Percentiles rank a stretch among this genome's conserved stretches.
Conservation (phyloP, 2,329 filamentous ascomycete genomes). For the Cladosporium sp. region DNA sequence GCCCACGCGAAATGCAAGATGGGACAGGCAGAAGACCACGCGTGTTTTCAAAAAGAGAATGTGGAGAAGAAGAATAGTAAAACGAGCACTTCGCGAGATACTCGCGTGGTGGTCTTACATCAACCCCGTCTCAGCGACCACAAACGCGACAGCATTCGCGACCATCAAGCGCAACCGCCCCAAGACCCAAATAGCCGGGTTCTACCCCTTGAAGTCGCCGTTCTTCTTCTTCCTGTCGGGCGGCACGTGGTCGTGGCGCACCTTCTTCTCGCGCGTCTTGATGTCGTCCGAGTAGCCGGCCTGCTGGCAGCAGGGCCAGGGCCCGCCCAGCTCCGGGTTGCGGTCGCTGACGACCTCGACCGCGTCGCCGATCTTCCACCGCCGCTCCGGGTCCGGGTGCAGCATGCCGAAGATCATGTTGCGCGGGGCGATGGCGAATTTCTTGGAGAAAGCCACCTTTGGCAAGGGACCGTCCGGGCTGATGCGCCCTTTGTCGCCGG, state of each 20-base stretch:
- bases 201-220: slow-evolving; percentile 16
- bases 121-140: not conserved
- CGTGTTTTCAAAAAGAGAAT: not conserved
- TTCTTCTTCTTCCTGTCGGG: slow-evolving; percentile 34
- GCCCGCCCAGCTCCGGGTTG: slow-evolving; percentile 8
- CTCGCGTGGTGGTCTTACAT: not conserved
- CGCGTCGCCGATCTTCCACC: slow-evolving; percentile 65
- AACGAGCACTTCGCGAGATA: not conserved
- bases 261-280: slow-evolving; percentile 36
- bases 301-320: slow-evolving; percentile 28
- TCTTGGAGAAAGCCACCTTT: slow-evolving; percentile 59
- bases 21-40: not conserved
- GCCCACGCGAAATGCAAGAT: too few species aligned
- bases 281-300: slow-evolving; percentile 32
- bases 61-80: not conserved
- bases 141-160: not conserved
- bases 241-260: slow-evolving; percentile 40
- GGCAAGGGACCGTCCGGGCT: slow-evolving; percentile 39
- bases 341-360: slow-evolving; percentile 49
- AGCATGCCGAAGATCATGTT: slow-evolving; percentile 76
- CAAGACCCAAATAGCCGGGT: not conserved
- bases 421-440: slow-evolving; percentile 66
- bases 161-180: too few species aligned
- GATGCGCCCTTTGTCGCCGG: slow-evolving; percentile 42
- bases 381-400: slow-evolving; percentile 68